Conservation (phyloP, 805 yeast genomes). For the Ogataea degrootiae region DNA sequence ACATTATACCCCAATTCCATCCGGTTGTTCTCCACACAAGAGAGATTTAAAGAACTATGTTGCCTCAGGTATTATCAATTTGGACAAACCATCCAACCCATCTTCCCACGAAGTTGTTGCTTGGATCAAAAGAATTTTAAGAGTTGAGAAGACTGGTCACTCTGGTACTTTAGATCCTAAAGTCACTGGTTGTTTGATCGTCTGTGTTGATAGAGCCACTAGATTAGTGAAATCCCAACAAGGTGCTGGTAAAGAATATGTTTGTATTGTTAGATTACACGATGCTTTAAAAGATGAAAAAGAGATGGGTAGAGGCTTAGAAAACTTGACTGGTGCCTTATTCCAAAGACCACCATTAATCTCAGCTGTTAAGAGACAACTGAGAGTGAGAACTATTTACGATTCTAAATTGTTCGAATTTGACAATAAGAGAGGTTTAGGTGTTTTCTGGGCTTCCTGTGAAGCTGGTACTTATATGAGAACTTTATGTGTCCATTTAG, state of each 20-base stretch:
- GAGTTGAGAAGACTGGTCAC: conserved; percentile 98
- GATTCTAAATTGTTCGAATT: conserved; percentile 94
- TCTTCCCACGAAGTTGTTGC: conserved; percentile 99
- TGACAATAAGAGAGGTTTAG: conserved; percentile 92
- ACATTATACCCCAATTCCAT: conserved; percentile 95
- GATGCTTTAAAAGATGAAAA: conserved; percentile 88
- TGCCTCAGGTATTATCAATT: conserved; percentile 92
- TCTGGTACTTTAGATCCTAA: conserved; percentile 96
- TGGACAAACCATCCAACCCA: conserved; percentile 98
- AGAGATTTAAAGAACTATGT: conserved; percentile 89
- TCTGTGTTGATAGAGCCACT: conserved; percentile 97
- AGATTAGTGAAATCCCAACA: conserved; percentile 97
- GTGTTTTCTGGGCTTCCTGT: conserved; percentile 99
- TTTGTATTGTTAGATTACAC: conserved; percentile 93
- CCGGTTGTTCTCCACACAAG: conserved; percentile 91
- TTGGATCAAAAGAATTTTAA: conserved; percentile 93
- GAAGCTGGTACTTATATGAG: conserved; percentile 99
- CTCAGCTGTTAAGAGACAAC: conserved; percentile 98
- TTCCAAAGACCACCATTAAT: conserved; percentile 99
- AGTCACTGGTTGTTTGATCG: conserved; percentile 98
- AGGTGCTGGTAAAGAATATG: conserved; percentile 99
- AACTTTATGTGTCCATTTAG: conserved; percentile 97
- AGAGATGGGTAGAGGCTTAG: conserved; percentile 78
- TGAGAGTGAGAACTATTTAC: conserved; percentile 96
- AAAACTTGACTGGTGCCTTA: conserved; percentile 95